Evolutionary conservation across 164 flowering plant species (phyloP), one percentile per base, ranked within the genome.

Genomic region (Paratinospora sagittata): DNA sequence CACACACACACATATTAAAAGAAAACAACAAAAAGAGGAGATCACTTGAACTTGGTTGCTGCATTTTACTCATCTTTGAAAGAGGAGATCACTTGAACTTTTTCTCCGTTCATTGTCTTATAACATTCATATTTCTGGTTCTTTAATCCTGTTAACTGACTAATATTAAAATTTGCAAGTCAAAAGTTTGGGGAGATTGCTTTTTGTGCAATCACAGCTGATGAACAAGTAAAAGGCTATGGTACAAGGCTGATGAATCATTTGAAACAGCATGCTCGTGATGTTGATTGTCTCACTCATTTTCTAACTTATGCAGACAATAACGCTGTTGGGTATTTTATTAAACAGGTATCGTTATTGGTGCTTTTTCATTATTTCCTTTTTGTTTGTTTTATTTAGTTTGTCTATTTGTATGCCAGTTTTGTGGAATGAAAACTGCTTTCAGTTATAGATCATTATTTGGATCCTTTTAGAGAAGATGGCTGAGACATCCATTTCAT

Each of bases 101-200:
- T 12, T 37, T 36, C 30, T 57, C 7, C 16, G 21, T 36, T 57
- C 24, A 23, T 21, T 30, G 4, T 47, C 27, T 33, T 47, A 27
- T 14, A 12, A 3, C 37, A 12, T 69, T 33, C 13, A 37, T 63
- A 63, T 13, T 73, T 65, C 49, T 9, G 33, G 65, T 52, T 17
- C 19, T 26, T 66, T 33, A 62, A 6, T 55, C 27, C 5, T 45
- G 34, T 71, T 21, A 16, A 52, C 34, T 74, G 61, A 72, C 49
- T n/a, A 24, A 8, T 45, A 41, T 57, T 58, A 39, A 64, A 70
- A 73, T 43, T 3, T 19, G 74, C 66, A 74, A 93, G 99, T 83
- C 98, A 95, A 79, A 91, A 77, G 70, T 95, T 95, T 85, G 99
- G 99, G 70, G 99, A 95, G 87, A 92, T 95, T 78, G 99, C 99